Conservation (phyloP, 805 yeast species). For the Zygosaccharomyces bisporus region DNA sequence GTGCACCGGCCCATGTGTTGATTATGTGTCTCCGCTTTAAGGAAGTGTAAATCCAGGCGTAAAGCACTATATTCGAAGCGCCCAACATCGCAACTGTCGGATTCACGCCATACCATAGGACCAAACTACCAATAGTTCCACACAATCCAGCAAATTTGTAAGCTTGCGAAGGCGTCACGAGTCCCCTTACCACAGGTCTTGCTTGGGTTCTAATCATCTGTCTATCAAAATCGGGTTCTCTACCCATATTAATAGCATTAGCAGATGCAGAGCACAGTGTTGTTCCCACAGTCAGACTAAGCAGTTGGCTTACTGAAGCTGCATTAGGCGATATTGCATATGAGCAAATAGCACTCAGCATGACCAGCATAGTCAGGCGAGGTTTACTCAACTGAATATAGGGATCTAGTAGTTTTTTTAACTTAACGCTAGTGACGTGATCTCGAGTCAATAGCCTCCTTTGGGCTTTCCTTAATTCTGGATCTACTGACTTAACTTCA, state of each 20-base stretch:
- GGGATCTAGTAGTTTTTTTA: constrained; percentile 46
- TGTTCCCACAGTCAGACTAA: constrained; percentile 79
- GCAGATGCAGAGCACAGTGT: constrained; percentile 89
- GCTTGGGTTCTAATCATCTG: constrained; percentile 84
- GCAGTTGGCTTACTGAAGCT: constrained; percentile 64
- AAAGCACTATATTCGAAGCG: constrained; percentile 69
- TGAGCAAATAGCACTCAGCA: constrained; percentile 87
- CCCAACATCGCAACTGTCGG: constrained; percentile 83
- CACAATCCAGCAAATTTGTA: constrained; percentile 70
- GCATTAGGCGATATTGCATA: constrained; percentile 88
- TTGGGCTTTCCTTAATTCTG: constrained; percentile 13
- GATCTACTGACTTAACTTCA: constrained; percentile 45
- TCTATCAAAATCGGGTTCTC: constrained; percentile 87
- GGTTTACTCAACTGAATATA: constrained; percentile 89
- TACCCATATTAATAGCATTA: constrained; percentile 93
- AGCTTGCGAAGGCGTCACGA: constrained; percentile 72
- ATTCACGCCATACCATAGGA: constrained; percentile 77
- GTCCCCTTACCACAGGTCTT: constrained; percentile 87
- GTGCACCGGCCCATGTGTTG: constrained; percentile 98
- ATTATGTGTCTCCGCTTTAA: constrained; percentile 77
- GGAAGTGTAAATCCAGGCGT: constrained; percentile 89
- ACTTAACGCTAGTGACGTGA: constrained; percentile 13
- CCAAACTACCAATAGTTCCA: constrained; percentile 66
- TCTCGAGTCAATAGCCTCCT: constrained; percentile 9
- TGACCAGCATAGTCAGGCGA: constrained; percentile 78